These are phyloP conservation scores for Arachis stenosperma DNA, from an alignment of 306 rosid species.

Conservation along the genomic window DNA sequence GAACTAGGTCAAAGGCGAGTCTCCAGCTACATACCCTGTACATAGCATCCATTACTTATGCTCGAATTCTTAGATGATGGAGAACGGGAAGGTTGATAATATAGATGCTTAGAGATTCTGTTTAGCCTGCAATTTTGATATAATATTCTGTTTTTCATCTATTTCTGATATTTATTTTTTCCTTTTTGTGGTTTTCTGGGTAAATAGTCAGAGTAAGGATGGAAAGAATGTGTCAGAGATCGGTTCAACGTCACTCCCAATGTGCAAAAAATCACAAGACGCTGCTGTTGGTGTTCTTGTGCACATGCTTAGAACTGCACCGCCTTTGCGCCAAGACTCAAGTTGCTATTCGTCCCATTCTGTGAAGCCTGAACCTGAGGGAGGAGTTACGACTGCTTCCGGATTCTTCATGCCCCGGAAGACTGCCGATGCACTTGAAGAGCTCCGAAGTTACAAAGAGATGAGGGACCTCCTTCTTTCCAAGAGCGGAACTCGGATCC, in stretches of 20 bases:
- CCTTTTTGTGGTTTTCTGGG: constrained; percentile 34
- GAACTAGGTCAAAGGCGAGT: background rate
- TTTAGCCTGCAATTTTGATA: constrained; percentile 13
- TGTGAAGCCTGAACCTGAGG: constrained; percentile 55
- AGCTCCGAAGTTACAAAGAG: constrained; percentile 55
- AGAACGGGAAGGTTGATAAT: background rate
- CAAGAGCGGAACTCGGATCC: constrained; percentile 54
- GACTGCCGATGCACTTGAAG: constrained; percentile 59
- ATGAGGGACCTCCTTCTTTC: constrained; percentile 66
- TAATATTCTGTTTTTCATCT: constrained; percentile 25
- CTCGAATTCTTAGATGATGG: constrained; percentile 19
- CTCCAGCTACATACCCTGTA: constrained; percentile 3
- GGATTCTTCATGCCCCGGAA: constrained; percentile 65
- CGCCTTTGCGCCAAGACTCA: constrained; percentile 82
- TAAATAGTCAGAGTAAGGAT: constrained; percentile 50
- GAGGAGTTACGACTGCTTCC: constrained; percentile 65
- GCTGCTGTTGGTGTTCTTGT: constrained; percentile 94
- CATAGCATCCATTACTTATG: background rate
- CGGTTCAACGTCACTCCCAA: constrained; percentile 47
- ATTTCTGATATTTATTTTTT: constrained; percentile 10
- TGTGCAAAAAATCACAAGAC: constrained; percentile 71
- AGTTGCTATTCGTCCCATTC: constrained; percentile 66
- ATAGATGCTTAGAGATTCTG: constrained; percentile 31
- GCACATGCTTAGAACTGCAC: constrained; percentile 80
- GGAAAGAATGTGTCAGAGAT: constrained; percentile 48